Conservation (phyloP, 1,284 basidiomycete species). For the Ustilago loliicola region DNA sequence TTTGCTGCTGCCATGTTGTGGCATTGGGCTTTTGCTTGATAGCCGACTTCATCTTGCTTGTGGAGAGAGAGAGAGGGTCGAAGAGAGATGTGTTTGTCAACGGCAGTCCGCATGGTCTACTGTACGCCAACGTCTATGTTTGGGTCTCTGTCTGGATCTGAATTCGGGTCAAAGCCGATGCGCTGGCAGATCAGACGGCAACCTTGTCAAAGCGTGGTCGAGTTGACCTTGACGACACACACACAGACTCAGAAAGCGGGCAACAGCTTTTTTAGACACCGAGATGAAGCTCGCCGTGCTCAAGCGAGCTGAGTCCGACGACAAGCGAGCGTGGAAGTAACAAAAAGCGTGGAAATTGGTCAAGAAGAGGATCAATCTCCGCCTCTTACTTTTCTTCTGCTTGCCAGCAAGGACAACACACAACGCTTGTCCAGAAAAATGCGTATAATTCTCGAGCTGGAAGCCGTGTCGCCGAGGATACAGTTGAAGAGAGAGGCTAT, state of each 20-base stretch:
- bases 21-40: background rate
- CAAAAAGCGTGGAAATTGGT: conserved; percentile 1
- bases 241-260: background rate
- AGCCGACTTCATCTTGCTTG: background rate
- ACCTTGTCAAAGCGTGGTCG: background rate
- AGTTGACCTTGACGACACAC: background rate
- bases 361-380: background rate
- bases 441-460: background rate
- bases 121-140: background rate
- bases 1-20: background rate
- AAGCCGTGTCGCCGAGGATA: background rate
- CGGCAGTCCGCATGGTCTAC: conserved; percentile 1
- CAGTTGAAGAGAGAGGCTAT: too few relatives aligned
- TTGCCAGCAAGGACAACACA: background rate
- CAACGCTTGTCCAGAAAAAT: background rate
- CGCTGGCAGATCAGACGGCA: background rate
- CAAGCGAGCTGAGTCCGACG: conserved; percentile 2
- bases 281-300: background rate
- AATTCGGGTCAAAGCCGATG: too few relatives aligned
- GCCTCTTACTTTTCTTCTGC: conserved; percentile 3
- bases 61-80: background rate
- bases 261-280: conserved; percentile 22
- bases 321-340: conserved; percentile 5
- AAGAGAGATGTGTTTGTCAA: background rate
- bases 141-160: background rate